Percentiles rank a stretch among this genome's conserved stretches.
Evolutionary conservation across 345 rosid species (phyloP).

Genomic region (Bruguiera sexangula): DNA sequence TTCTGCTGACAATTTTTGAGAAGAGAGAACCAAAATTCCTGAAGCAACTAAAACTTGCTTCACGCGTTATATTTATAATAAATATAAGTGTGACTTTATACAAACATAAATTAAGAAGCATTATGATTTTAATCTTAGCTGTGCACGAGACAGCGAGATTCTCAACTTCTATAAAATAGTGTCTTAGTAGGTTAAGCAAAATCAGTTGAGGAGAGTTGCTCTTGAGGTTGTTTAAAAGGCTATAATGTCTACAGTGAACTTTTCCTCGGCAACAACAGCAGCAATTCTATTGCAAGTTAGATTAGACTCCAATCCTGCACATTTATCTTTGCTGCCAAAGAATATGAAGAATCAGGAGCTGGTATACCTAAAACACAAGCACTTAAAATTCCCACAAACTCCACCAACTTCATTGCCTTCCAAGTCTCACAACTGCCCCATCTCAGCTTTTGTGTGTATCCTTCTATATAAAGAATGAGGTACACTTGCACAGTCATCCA

Average conservation of each 20-base stretch:
- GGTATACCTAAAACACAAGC: slow-evolving; percentile 19
- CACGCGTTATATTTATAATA: too few relatives aligned
- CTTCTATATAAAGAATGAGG: slow-evolving; percentile 41
- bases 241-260: neutral
- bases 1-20: too few relatives aligned
- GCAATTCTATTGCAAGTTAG: neutral
- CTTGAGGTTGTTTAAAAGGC: neutral
- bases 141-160: neutral
- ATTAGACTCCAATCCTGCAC: neutral
- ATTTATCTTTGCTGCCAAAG: neutral
- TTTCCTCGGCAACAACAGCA: neutral
- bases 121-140: neutral
- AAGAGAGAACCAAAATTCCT: too few relatives aligned
- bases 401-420: slow-evolving; percentile 45
- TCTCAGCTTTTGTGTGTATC: slow-evolving; percentile 3
- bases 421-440: slow-evolving; percentile 39
- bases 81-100: too few relatives aligned
- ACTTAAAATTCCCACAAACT: slow-evolving; percentile 16
- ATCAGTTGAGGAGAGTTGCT: neutral
- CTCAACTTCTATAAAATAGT: neutral
- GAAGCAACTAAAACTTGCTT: too few relatives aligned
- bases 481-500: slow-evolving; percentile 26
- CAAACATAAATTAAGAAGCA: neutral
- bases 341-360: slow-evolving; percentile 12
- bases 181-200: neutral